phyloP scores from a whole-genome alignment of 495 filamentous ascomycete species.

The Penicillium canariense region DNA sequence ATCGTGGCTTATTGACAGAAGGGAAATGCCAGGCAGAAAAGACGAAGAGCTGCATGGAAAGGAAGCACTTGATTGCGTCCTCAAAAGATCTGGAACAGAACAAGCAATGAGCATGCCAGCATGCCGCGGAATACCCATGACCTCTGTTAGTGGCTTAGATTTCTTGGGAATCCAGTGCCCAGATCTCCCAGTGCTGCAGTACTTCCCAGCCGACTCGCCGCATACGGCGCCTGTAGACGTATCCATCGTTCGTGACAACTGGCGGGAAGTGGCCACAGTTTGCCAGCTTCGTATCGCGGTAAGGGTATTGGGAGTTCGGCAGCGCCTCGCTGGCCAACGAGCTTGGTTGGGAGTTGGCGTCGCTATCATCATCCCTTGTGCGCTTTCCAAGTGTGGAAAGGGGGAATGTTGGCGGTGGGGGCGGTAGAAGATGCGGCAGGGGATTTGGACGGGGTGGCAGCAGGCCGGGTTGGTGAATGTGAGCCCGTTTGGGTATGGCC shows the following conservation, averaged over 20 bases:
- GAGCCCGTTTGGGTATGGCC: not conserved
- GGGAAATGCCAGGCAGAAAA: too few species aligned
- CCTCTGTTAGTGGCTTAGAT: conserved; percentile 20
- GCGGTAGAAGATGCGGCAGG: not conserved
- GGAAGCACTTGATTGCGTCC: too few species aligned
- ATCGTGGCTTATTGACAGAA: too few species aligned
- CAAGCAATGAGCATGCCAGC: too few species aligned
- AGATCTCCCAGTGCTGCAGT: conserved; percentile 43
- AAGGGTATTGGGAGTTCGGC: not conserved
- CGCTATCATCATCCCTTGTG: conserved; percentile 20
- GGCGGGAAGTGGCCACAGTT: conserved; percentile 1
- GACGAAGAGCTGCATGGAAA: too few species aligned
- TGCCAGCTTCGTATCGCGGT: not conserved
- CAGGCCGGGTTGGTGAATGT: not conserved
- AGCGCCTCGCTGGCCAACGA: not conserved
- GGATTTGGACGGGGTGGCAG: not conserved
- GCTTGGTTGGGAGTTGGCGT: not conserved
- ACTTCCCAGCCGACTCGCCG: conserved; percentile 44
- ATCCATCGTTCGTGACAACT: conserved; percentile 15
- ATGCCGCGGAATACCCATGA: too few species aligned
- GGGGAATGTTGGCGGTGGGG: not conserved
- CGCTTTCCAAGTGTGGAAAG: conserved; percentile 32
- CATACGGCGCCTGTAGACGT: conserved; percentile 30
- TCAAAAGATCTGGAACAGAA: too few species aligned
- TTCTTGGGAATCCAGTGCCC: conserved; percentile 43